Evolutionary conservation across 164 flowering plant species (phyloP).

Genomic region (Vitis vinifera): DNA sequence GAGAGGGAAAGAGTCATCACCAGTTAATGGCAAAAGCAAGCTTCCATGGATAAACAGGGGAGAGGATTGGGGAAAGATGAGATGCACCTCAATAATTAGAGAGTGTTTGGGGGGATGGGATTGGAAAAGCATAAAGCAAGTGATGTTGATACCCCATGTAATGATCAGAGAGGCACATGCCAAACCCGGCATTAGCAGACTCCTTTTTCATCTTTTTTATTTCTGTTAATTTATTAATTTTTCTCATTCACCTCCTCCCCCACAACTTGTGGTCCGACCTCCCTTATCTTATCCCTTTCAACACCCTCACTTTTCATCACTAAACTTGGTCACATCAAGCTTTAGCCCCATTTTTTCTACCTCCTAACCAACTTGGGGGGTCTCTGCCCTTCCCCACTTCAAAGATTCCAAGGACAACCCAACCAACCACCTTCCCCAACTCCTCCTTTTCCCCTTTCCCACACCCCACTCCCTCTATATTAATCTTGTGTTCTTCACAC

Average conservation of each 20-base stretch:
- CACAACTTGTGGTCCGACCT: slow-evolving; percentile 40
- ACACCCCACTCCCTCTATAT: slow-evolving; percentile 10
- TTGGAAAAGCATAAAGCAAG: slow-evolving; percentile 30
- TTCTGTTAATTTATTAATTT: neutral
- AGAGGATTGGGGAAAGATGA: slow-evolving; percentile 22
- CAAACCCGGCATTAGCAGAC: slow-evolving; percentile 22
- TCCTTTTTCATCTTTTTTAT: slow-evolving; percentile 1
- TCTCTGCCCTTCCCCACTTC: slow-evolving; percentile 18
- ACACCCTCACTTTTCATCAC: slow-evolving; percentile 29
- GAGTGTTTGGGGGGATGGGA: slow-evolving; percentile 18
- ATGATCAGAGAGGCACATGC: slow-evolving; percentile 60
- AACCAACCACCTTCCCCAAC: slow-evolving; percentile 29
- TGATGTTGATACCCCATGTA: slow-evolving; percentile 34
- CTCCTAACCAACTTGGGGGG: slow-evolving; percentile 4
- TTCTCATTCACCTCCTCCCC: slow-evolving; percentile 14
- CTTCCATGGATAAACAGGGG: slow-evolving; percentile 9
- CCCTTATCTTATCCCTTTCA: slow-evolving; percentile 44
- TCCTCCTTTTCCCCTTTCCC: neutral
- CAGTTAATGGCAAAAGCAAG: neutral
- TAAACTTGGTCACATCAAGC: slow-evolving; percentile 61
- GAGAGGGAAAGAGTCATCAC: slow-evolving; percentile 4
- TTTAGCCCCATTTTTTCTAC: slow-evolving; percentile 3
- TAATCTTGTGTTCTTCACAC: neutral
- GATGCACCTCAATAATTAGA: slow-evolving; percentile 28
- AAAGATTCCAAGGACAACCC: slow-evolving; percentile 38